Conservation (phyloP, 495 filamentous ascomycete genomes). For the Annulohypoxylon maeteangense region DNA sequence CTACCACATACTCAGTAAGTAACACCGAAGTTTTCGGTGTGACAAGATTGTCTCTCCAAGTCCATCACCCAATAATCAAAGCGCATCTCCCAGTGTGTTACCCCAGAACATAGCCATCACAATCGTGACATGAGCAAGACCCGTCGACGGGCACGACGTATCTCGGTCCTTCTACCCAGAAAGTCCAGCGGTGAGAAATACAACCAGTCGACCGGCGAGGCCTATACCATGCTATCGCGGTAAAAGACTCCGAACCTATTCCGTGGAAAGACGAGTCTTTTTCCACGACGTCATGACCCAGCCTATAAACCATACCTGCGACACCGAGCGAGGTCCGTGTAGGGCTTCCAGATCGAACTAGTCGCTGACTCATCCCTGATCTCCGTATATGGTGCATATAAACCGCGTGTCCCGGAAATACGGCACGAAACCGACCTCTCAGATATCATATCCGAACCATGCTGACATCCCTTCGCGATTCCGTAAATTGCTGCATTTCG, state of each 20-base stretch:
- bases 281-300: not conserved
- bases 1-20: slow-evolving; percentile 9
- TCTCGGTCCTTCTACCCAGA: not conserved
- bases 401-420: slow-evolving; percentile 17
- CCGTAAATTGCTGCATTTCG: not conserved
- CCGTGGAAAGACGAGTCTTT: slow-evolving; percentile 2
- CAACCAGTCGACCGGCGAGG: slow-evolving; percentile 27
- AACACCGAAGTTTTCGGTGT: slow-evolving; percentile 18
- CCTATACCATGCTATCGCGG: not conserved
- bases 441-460: slow-evolving; percentile 27
- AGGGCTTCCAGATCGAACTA: slow-evolving; percentile 10
- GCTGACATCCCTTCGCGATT: slow-evolving; percentile 12
- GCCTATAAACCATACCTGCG: not conserved
- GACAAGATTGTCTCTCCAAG: not conserved
- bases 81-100: not conserved
- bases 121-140: not conserved
- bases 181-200: slow-evolving; percentile 12
- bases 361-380: slow-evolving; percentile 5
- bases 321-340: slow-evolving; percentile 28
- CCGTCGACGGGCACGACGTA: slow-evolving; percentile 3
- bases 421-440: slow-evolving; percentile 19
- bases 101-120: not conserved
- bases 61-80: not conserved
- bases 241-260: slow-evolving; percentile 22
- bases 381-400: not conserved